phyloP scores from a whole-genome alignment of 2,329 filamentous ascomycete species.

The Seiridium cupressi region DNA sequence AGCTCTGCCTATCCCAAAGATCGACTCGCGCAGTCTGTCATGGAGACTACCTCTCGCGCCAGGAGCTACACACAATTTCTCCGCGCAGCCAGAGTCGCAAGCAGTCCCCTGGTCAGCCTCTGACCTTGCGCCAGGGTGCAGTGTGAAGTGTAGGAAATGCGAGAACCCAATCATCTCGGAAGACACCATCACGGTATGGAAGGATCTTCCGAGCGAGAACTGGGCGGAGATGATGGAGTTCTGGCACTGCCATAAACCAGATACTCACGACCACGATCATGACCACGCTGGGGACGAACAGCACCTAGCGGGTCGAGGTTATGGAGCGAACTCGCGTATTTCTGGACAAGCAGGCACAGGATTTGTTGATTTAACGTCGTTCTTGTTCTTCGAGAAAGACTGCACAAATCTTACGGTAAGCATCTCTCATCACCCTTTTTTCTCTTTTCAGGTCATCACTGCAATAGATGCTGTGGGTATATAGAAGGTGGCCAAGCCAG shows the following conservation, averaged over 20 bases:
- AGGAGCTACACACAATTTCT: background rate
- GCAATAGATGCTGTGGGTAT: conserved; percentile 37
- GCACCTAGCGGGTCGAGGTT: conserved; percentile 65
- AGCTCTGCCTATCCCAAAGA: conserved; percentile 34
- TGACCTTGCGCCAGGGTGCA: conserved; percentile 37
- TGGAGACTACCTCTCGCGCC: conserved; percentile 52
- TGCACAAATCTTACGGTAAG: conserved; percentile 48
- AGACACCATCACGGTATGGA: conserved; percentile 62
- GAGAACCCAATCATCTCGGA: conserved; percentile 32
- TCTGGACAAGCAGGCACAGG: conserved; percentile 64
- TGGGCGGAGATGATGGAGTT: conserved; percentile 99
- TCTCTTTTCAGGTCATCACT: conserved; percentile 8
- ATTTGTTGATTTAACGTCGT: conserved; percentile 77
- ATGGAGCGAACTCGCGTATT: conserved; percentile 78
- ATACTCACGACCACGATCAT: conserved; percentile 46
- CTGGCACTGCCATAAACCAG: conserved; percentile 98
- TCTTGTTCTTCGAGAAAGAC: conserved; percentile 69
- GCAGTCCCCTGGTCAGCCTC: conserved; percentile 55
- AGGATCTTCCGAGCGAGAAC: conserved; percentile 90
- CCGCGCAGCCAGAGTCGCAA: conserved; percentile 32
- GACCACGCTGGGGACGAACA: conserved; percentile 31
- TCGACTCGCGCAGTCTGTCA: conserved; percentile 34
- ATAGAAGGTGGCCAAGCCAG: conserved; percentile 64
- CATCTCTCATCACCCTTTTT: conserved; percentile 1
- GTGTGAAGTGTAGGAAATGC: conserved; percentile 44